phyloP scores from a whole-genome alignment of 768 basidiomycete species.

The Russula foetens region DNA sequence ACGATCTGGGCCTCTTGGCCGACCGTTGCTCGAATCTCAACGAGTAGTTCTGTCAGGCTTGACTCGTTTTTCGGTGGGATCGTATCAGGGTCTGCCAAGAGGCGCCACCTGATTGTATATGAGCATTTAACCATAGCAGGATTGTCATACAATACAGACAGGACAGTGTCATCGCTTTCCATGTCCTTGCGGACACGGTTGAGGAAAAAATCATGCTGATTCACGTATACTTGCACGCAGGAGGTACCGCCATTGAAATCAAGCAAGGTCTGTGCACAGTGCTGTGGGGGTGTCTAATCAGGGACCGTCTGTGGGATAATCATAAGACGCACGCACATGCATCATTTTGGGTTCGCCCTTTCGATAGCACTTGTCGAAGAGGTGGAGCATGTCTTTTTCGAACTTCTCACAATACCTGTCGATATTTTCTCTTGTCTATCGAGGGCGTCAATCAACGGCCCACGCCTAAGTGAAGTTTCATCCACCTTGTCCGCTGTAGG shows the following conservation, averaged over 20 bases:
- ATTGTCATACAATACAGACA: conserved; percentile 33
- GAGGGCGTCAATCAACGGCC: neutral
- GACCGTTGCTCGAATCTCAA: conserved; percentile 84
- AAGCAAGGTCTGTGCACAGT: conserved; percentile 91
- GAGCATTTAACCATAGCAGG: neutral
- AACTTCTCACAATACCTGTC: conserved; percentile 98
- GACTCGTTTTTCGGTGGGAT: conserved; percentile 70
- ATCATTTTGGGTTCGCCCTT: conserved; percentile 99
- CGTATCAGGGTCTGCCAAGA: conserved; percentile 71
- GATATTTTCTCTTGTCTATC: conserved; percentile 80
- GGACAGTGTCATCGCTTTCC: conserved; percentile 43
- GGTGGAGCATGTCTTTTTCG: conserved; percentile 94
- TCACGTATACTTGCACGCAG: conserved; percentile 97
- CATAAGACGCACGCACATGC: conserved; percentile 58
- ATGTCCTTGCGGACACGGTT: conserved; percentile 71
- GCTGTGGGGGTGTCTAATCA: conserved; percentile 42
- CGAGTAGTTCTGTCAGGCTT: conserved; percentile 71
- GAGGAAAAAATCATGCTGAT: conserved; percentile 99
- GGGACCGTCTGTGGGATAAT: neutral
- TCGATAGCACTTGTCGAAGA: conserved; percentile 93
- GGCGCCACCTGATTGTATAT: conserved; percentile 56
- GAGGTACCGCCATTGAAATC: conserved; percentile 98
- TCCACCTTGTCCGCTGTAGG: conserved; percentile 72
- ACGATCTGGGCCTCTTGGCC: conserved; percentile 97
- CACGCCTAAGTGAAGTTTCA: neutral